These are phyloP conservation scores for Protomyces arabidopsidicola DNA, from an alignment of 1,139 yeast genomes.

Conservation along the genomic window DNA sequence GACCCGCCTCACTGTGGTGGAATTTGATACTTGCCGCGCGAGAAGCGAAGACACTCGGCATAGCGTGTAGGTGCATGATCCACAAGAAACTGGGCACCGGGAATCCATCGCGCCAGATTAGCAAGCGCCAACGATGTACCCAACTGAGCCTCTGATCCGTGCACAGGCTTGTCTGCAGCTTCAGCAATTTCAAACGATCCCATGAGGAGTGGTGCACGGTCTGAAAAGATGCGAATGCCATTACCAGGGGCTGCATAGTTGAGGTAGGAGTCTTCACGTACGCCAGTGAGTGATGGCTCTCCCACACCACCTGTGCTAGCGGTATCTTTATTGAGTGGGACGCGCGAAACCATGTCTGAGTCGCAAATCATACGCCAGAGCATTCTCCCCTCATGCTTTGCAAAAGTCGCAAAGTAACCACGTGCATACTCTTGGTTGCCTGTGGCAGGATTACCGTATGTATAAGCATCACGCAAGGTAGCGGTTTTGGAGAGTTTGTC, in stretches of 20 bases:
- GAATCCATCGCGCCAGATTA: neutral
- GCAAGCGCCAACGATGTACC: neutral
- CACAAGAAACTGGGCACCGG: neutral
- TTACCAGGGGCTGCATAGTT: neutral
- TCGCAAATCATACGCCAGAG: constrained; percentile 25
- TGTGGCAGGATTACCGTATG: constrained; percentile 20
- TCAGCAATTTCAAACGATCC: neutral
- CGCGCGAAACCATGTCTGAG: constrained; percentile 11
- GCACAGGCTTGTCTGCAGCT: neutral
- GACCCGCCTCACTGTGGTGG: too few species aligned
- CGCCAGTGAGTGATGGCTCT: neutral
- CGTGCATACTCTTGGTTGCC: constrained; percentile 5
- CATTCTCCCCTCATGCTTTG: neutral
- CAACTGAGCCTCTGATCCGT: neutral
- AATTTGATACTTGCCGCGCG: neutral
- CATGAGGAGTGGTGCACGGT: neutral
- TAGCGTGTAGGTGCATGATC: neutral
- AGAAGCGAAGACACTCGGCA: neutral
- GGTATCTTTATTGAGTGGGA: constrained; percentile 9
- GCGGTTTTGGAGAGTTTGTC: neutral
- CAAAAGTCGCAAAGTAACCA: neutral
- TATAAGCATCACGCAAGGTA: constrained; percentile 4
- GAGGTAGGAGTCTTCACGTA: neutral
- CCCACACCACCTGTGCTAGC: neutral
- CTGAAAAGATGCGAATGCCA: neutral